Evolutionary conservation across 2,329 filamentous ascomycete genomes (phyloP).

Genomic region (Blastomyces parvus): DNA sequence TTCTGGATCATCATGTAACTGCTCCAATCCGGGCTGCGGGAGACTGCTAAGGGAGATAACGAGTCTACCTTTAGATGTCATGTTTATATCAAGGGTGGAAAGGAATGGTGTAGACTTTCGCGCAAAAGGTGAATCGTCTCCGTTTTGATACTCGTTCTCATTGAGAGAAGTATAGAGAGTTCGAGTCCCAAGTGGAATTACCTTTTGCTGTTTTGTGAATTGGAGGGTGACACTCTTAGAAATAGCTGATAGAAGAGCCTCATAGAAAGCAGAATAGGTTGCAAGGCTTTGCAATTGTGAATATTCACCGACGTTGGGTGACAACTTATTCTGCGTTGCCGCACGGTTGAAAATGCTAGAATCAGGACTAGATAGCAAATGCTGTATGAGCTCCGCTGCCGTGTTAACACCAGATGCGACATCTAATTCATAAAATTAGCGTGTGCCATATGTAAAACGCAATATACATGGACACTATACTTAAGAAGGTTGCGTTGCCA

Average conservation of each 20-base stretch:
- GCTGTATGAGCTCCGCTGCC: constrained; percentile 29
- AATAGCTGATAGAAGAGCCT: constrained; percentile 33
- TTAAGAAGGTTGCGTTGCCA: constrained; percentile 6
- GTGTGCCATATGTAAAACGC: not conserved
- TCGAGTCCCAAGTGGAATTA: constrained; percentile 33
- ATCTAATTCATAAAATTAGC: constrained; percentile 19
- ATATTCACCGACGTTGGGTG: not conserved
- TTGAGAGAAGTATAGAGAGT: constrained; percentile 31
- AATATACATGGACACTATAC: not conserved
- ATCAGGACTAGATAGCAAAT: constrained; percentile 26
- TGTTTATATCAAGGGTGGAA: constrained; percentile 30
- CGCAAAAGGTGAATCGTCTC: constrained; percentile 18
- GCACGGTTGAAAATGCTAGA: constrained; percentile 14
- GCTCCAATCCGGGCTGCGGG: constrained; percentile 28
- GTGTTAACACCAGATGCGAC: constrained; percentile 29
- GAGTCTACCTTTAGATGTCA: constrained; percentile 29
- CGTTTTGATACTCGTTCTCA: constrained; percentile 23
- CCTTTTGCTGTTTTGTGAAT: constrained; percentile 27
- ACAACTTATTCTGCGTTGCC: not conserved
- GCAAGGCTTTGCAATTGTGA: constrained; percentile 4
- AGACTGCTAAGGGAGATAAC: constrained; percentile 30
- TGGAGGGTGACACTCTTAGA: constrained; percentile 30
- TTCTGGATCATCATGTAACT: constrained; percentile 21
- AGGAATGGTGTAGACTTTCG: constrained; percentile 13
- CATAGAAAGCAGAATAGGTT: constrained; percentile 26